Conservation (phyloP, 2,329 filamentous ascomycete genomes). For the Dactylella cylindrospora region DNA sequence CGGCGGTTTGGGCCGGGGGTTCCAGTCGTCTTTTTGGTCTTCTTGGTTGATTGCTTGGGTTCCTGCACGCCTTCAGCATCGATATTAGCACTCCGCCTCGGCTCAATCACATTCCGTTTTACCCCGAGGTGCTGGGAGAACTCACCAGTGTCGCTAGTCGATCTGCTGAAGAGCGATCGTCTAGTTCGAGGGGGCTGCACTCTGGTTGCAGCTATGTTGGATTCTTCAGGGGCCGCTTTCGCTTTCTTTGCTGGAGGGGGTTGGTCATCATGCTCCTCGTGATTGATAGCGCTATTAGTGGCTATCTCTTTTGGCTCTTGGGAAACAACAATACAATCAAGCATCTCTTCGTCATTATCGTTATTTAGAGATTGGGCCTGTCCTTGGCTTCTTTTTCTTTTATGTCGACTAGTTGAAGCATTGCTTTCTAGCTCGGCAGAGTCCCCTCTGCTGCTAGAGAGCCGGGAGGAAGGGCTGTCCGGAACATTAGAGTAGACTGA, state of each 20-base stretch:
- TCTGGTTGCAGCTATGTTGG: slow-evolving; percentile 14
- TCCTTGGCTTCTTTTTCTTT: slow-evolving; percentile 38
- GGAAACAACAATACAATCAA: slow-evolving; percentile 12
- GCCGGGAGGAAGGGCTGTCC: slow-evolving; percentile 27
- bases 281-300: slow-evolving; percentile 5
- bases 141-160: slow-evolving; percentile 21
- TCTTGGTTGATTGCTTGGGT: slow-evolving; percentile 15
- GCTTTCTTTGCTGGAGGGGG: slow-evolving; percentile 41
- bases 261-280: slow-evolving; percentile 28
- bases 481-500: slow-evolving; percentile 25
- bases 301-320: slow-evolving; percentile 6
- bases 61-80: slow-evolving; percentile 42
- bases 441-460: slow-evolving; percentile 8
- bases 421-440: slow-evolving; percentile 10
- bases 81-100: slow-evolving; percentile 22
- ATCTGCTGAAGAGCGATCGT: slow-evolving; percentile 19
- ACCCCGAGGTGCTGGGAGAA: no score
- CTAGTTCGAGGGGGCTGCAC: slow-evolving; percentile 23
- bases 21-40: slow-evolving; percentile 27
- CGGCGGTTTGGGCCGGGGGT: slow-evolving; percentile 20
- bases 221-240: slow-evolving; percentile 21
- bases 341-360: slow-evolving; percentile 28
- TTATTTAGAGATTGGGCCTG: neutral
- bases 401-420: slow-evolving; percentile 10
- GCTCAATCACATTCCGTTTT: no score